A percentile compares a stretch with the other conserved stretches of the same genome.
Evolutionary conservation across 2,329 filamentous ascomycete species (phyloP).

Genomic region (Fusarium napiforme): DNA sequence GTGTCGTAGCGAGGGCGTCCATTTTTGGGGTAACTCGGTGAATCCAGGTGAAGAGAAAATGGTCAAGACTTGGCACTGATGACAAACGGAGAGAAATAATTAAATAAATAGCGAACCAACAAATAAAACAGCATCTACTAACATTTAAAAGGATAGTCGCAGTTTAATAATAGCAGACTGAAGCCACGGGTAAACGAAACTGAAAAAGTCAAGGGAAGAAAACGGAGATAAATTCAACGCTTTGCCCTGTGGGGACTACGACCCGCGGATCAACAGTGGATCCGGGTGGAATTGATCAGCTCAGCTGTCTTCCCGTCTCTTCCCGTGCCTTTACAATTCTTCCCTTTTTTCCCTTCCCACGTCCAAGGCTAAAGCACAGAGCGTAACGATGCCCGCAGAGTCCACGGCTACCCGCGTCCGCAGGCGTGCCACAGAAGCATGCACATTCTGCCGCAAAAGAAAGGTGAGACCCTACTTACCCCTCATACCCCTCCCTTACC

Average conservation of each 20-base stretch:
- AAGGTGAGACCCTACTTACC: conserved; percentile 37
- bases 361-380: neutral
- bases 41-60: neutral
- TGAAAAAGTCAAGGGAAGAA: neutral
- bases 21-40: neutral
- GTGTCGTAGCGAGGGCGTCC: conserved; percentile 5
- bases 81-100: neutral
- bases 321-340: conserved; percentile 1
- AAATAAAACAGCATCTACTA: neutral
- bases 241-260: neutral
- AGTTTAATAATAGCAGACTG: neutral
- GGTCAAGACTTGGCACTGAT: neutral
- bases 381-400: conserved; percentile 3
- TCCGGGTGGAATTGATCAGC: neutral
- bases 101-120: neutral
- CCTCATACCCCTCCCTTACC: neutral
- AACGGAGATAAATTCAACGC: neutral
- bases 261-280: conserved; percentile 26
- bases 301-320: conserved; percentile 12
- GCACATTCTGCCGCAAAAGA: conserved; percentile 46
- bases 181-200: neutral
- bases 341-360: neutral
- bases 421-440: conserved; percentile 46
- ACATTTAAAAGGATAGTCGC: neutral
- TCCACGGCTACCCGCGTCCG: conserved; percentile 30